Percentiles rank a stretch among this genome's conserved stretches.
Evolutionary conservation across 2,329 filamentous ascomycete genomes (phyloP).

Genomic region (Dendrostoma leiphaemia): DNA sequence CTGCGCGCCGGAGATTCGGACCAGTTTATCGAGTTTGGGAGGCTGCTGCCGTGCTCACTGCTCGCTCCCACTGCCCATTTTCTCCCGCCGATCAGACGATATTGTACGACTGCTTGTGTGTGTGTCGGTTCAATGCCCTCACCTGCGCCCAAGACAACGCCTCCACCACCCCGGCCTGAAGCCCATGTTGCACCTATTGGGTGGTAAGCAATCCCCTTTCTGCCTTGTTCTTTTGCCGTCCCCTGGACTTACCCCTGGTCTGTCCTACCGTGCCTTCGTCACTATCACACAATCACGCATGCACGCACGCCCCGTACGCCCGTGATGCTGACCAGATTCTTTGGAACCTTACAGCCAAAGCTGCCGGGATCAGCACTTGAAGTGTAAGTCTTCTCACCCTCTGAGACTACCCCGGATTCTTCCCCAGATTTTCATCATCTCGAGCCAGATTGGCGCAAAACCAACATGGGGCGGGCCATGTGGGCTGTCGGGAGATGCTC

Average conservation of each 20-base stretch:
- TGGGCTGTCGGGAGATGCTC: too few relatives aligned
- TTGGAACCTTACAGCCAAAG: conserved; percentile 35
- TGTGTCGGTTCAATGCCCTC: conserved; percentile 11
- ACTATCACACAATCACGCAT: too few relatives aligned
- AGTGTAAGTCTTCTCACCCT: conserved; percentile 38
- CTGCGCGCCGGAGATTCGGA: conserved; percentile 2
- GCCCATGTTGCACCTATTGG: conserved; percentile 15
- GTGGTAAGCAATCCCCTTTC: conserved; percentile 11
- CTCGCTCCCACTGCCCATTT: too few relatives aligned
- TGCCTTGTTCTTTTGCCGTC: neutral
- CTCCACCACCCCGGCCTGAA: conserved; percentile 11
- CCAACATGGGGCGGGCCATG: too few relatives aligned
- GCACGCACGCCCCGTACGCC: too few relatives aligned
- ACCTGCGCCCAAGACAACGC: neutral
- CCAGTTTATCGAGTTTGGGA: neutral
- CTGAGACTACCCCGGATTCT: neutral
- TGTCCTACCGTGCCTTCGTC: too few relatives aligned
- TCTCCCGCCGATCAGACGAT: too few relatives aligned
- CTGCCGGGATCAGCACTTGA: conserved; percentile 46
- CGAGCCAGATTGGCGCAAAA: too few relatives aligned
- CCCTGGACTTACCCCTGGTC: too few relatives aligned
- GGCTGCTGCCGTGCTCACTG: too few relatives aligned
- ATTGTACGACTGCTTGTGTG: neutral
- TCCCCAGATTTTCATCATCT: neutral
- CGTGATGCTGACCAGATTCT: neutral